These are phyloP conservation scores for Leccinum subgranulosum DNA, from an alignment of 768 basidiomycete genomes.

Conservation along the genomic window DNA sequence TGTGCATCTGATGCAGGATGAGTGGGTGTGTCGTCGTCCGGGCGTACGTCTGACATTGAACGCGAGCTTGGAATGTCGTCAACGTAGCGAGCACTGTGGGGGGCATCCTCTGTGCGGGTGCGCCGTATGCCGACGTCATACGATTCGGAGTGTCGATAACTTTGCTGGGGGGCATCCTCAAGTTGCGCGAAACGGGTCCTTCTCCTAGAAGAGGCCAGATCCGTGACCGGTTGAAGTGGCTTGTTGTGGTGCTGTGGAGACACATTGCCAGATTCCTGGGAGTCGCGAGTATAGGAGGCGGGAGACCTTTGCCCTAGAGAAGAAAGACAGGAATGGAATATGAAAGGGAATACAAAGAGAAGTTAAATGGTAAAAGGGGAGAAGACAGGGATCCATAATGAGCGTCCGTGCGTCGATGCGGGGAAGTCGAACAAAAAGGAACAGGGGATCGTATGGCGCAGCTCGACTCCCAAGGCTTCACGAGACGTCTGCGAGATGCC, in stretches of 20 bases:
- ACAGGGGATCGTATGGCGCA: constrained; percentile 27
- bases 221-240: constrained; percentile 11
- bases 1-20: constrained; percentile 30
- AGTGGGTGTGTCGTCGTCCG: constrained; percentile 16
- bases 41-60: constrained; percentile 15
- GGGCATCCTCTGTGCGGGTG: constrained; percentile 17
- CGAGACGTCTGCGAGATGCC: constrained; percentile 36
- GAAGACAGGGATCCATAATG: constrained; percentile 39
- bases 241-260: constrained; percentile 13
- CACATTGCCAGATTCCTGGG: constrained; percentile 19
- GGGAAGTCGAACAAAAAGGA: constrained; percentile 38
- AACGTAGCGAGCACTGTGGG: constrained; percentile 8
- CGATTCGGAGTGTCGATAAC: constrained; percentile 10
- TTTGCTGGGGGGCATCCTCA: constrained; percentile 11
- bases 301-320: constrained; percentile 43
- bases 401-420: constrained; percentile 40
- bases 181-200: constrained; percentile 25
- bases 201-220: constrained; percentile 7
- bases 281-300: constrained; percentile 30
- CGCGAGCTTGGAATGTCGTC: constrained; percentile 23
- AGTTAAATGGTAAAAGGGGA: constrained; percentile 28
- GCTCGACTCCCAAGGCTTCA: constrained; percentile 47
- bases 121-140: constrained; percentile 18
- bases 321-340: constrained; percentile 32
- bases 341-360: constrained; percentile 28